Conservation (phyloP, 2,329 filamentous ascomycete genomes). For the Talaromyces piceae region DNA sequence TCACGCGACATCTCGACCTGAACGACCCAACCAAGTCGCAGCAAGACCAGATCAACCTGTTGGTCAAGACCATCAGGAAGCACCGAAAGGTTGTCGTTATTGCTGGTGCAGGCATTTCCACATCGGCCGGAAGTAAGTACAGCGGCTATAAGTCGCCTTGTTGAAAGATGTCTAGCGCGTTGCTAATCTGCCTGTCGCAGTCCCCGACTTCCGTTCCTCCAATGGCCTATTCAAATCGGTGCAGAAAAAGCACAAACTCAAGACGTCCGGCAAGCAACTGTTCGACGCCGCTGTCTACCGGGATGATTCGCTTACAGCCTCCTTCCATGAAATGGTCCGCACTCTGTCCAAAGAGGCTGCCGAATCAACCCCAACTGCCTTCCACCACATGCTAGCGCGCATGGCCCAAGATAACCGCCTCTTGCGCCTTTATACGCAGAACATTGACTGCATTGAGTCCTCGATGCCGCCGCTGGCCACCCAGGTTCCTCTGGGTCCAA, state of each 20-base stretch:
- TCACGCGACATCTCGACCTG: slow-evolving; percentile 75
- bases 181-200: slow-evolving; percentile 36
- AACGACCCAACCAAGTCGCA: slow-evolving; percentile 38
- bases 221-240: slow-evolving; percentile 82
- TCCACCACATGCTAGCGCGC: slow-evolving; percentile 89
- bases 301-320: slow-evolving; percentile 77
- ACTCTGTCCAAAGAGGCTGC: slow-evolving; percentile 73
- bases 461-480: slow-evolving; percentile 72
- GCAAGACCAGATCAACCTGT: slow-evolving; percentile 55
- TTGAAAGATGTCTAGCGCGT: background rate
- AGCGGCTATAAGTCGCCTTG: slow-evolving; percentile 16
- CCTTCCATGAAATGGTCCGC: slow-evolving; percentile 94
- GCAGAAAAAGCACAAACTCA: slow-evolving; percentile 80
- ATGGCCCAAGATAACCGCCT: slow-evolving; percentile 80
- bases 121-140: slow-evolving; percentile 84
- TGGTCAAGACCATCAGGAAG: slow-evolving; percentile 69
- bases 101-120: slow-evolving; percentile 92
- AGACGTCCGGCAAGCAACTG: slow-evolving; percentile 86
- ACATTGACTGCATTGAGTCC: slow-evolving; percentile 92
- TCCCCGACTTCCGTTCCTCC: slow-evolving; percentile 92
- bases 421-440: slow-evolving; percentile 88
- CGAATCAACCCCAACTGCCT: slow-evolving; percentile 71
- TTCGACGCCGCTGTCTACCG: slow-evolving; percentile 98
- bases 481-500: slow-evolving; percentile 69
- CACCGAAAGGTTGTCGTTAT: slow-evolving; percentile 97